phyloP scores from a whole-genome alignment of 2,329 filamentous ascomycete species.

The Rasamsonia emersonii region DNA sequence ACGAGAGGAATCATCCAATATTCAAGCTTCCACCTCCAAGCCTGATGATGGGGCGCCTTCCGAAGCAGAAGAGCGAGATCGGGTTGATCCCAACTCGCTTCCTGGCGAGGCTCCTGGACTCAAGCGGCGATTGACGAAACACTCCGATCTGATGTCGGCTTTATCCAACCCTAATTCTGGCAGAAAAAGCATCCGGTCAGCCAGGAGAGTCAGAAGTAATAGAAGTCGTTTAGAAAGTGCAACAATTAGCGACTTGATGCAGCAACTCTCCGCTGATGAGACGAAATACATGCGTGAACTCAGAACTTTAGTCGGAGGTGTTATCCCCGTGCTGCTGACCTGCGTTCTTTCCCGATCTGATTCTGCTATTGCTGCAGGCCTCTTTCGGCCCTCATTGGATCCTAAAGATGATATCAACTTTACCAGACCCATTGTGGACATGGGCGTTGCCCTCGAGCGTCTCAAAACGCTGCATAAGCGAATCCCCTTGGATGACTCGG shows the following conservation, averaged over 20 bases:
- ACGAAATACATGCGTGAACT: constrained; percentile 81
- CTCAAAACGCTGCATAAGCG: constrained; percentile 71
- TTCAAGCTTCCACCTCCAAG: constrained; percentile 1
- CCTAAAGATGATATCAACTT: constrained; percentile 53
- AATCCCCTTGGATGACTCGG: constrained; percentile 64
- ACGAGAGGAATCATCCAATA: constrained; percentile 20
- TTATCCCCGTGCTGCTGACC: constrained; percentile 83
- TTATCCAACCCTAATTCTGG: constrained; percentile 59
- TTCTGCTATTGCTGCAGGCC: constrained; percentile 53
- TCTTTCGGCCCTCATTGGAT: constrained; percentile 54
- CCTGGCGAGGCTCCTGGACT: constrained; percentile 42
- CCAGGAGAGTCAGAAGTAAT: constrained; percentile 67
- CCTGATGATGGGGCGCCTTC: neutral
- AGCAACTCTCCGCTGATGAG: constrained; percentile 76
- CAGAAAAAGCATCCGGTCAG: constrained; percentile 63
- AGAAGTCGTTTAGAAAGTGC: constrained; percentile 58
- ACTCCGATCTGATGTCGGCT: constrained; percentile 89
- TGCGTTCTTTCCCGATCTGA: constrained; percentile 70
- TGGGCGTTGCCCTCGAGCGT: constrained; percentile 84
- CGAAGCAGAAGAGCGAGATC: constrained; percentile 33
- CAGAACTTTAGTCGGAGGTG: constrained; percentile 86
- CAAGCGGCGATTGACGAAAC: constrained; percentile 74
- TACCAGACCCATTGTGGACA: constrained; percentile 82
- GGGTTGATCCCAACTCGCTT: constrained; percentile 36
- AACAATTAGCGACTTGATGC: constrained; percentile 66